phyloP scores from a whole-genome alignment of 306 rosid genomes.

The Gleditsia sinensis region DNA sequence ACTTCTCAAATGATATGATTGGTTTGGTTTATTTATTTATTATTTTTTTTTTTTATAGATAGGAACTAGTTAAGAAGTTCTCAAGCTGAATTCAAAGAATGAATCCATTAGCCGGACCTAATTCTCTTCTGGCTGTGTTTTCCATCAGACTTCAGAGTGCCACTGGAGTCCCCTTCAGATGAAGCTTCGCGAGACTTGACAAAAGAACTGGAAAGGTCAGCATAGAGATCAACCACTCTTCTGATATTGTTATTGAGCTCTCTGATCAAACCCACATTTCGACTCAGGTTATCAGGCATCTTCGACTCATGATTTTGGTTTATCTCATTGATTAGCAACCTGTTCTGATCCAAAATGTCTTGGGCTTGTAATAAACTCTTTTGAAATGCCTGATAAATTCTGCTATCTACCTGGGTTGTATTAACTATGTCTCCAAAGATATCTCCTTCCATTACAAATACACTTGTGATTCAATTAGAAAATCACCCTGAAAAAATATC shows the following conservation, averaged over 20 bases:
- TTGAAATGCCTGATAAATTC: conserved; percentile 71
- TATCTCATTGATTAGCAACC: conserved; percentile 82
- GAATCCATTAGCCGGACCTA: conserved; percentile 60
- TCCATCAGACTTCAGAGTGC: conserved; percentile 75
- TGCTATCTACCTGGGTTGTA: conserved; percentile 66
- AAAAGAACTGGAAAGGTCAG: conserved; percentile 74
- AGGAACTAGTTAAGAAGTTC: no score
- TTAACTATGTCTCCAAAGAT: conserved; percentile 64
- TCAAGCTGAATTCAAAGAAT: conserved; percentile 15
- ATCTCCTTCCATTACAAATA: conserved; percentile 69
- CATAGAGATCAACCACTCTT: conserved; percentile 94
- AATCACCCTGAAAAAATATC: conserved; percentile 42
- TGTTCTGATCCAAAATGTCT: conserved; percentile 87
- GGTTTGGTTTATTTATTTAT: no score
- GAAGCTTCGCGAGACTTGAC: conserved; percentile 75
- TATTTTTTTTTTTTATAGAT: no score
- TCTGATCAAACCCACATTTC: conserved; percentile 81
- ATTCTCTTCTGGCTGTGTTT: conserved; percentile 76
- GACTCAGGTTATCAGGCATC: conserved; percentile 71
- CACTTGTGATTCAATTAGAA: conserved; percentile 37
- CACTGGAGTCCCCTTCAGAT: conserved; percentile 79
- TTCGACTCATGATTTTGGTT: conserved; percentile 87
- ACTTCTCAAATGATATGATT: no score
- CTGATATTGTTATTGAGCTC: conserved; percentile 89
- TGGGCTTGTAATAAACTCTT: conserved; percentile 87